These are phyloP conservation scores for Raffaelea ambrosiae DNA, from an alignment of 2,329 filamentous ascomycete species.

Conservation along the genomic window DNA sequence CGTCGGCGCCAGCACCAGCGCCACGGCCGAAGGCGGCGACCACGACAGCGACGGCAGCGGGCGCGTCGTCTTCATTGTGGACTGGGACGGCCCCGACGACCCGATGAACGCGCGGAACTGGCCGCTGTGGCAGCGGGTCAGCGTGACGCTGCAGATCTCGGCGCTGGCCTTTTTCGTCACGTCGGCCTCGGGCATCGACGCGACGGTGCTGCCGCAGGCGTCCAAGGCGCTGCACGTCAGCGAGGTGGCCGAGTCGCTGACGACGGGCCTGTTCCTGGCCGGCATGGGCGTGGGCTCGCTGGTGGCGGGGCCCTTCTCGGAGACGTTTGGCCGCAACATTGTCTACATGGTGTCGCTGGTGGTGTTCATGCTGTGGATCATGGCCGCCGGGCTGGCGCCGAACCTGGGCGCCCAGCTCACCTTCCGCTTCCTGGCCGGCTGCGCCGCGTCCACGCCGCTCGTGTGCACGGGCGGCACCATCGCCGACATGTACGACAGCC, in stretches of 20 bases:
- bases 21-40: no score
- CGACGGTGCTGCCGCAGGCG: not conserved
- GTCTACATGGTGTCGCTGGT: slow-evolving; percentile 37
- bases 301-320: slow-evolving; percentile 38
- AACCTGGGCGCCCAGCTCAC: slow-evolving; percentile 36
- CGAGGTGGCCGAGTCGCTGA: not conserved
- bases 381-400: slow-evolving; percentile 36
- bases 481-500: slow-evolving; percentile 36
- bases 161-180: not conserved
- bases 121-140: not conserved
- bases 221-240: not conserved
- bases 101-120: not conserved
- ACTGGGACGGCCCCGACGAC: no score
- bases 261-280: not conserved
- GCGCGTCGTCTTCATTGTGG: no score
- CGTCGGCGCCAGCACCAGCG: no score
- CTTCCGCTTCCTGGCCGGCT: slow-evolving; percentile 40
- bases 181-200: not conserved
- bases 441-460: slow-evolving; percentile 27
- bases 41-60: no score
- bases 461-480: slow-evolving; percentile 34
- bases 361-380: slow-evolving; percentile 38
- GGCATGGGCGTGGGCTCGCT: slow-evolving; percentile 26
- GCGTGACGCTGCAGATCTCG: not conserved
- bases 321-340: slow-evolving; percentile 37